These are phyloP conservation scores for Thinopyrum elongatum DNA, from an alignment of 176 grass and related monocot genomes.

Conservation along the genomic window DNA sequence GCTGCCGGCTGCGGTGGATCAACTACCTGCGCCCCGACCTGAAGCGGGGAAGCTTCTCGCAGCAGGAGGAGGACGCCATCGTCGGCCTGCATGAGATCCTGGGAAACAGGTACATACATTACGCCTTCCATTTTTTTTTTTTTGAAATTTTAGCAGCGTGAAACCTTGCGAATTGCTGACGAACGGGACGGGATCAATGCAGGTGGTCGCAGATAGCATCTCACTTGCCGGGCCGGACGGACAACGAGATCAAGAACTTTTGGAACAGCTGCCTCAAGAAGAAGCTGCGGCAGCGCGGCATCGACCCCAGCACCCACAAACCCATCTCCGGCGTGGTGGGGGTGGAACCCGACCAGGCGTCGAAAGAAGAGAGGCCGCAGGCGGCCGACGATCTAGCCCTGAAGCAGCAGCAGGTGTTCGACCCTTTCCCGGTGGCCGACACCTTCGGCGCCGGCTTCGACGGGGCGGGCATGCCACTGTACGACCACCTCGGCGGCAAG, in stretches of 20 bases:
- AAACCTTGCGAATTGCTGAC: not conserved
- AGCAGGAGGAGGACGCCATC: conserved; percentile 88
- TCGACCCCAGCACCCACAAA: conserved; percentile 80
- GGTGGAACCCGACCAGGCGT: not conserved
- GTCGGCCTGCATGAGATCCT: conserved; percentile 71
- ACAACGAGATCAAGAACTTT: conserved; percentile 96
- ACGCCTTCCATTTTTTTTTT: not conserved
- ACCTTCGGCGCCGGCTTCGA: conserved; percentile 45
- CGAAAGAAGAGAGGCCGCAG: conserved; percentile 15
- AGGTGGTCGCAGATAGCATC: conserved; percentile 95
- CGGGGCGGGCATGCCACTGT: conserved; percentile 17
- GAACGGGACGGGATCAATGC: not conserved
- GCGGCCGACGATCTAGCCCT: not conserved
- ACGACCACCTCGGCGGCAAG: conserved; percentile 24
- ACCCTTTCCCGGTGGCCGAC: conserved; percentile 67
- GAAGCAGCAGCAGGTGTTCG: conserved; percentile 47
- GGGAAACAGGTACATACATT: conserved; percentile 64
- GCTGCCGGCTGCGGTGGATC: conserved; percentile 89
- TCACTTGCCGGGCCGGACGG: conserved; percentile 78
- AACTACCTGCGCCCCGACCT: conserved; percentile 89
- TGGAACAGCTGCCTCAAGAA: conserved; percentile 94
- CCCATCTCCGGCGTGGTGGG: conserved; percentile 13
- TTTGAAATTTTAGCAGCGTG: not conserved
- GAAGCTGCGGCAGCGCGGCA: conserved; percentile 77
- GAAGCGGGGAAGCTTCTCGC: conserved; percentile 87